phyloP scores from a whole-genome alignment of 108 stramenopile genomes.

The Nitzschia putrida region DNA sequence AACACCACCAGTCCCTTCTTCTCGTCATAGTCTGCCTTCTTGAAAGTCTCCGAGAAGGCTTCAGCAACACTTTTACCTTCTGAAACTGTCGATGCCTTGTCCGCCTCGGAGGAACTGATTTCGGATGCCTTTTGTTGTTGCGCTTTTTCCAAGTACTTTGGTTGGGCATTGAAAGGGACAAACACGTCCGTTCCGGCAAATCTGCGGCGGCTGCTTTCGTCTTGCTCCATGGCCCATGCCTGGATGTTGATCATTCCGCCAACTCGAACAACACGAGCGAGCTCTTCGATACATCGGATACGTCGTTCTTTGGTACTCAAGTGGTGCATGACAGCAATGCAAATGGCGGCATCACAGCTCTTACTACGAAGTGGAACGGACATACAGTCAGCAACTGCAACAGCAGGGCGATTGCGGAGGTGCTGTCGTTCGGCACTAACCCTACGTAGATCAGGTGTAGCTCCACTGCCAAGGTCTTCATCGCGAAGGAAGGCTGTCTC shows the following conservation, averaged over 20 bases:
- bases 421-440: slow-evolving; percentile 51
- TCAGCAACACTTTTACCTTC: slow-evolving; percentile 72
- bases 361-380: slow-evolving; percentile 77
- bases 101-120: not conserved
- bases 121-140: not conserved
- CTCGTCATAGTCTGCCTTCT: slow-evolving; percentile 79
- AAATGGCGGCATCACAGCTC: slow-evolving; percentile 93
- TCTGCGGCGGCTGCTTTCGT: slow-evolving; percentile 67
- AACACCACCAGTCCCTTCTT: slow-evolving; percentile 90
- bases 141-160: slow-evolving; percentile 66
- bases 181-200: slow-evolving; percentile 92
- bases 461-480: slow-evolving; percentile 9
- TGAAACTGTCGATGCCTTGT: slow-evolving; percentile 5
- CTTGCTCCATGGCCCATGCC: slow-evolving; percentile 98
- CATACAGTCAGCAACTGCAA: slow-evolving; percentile 90
- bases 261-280: slow-evolving; percentile 75
- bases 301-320: slow-evolving; percentile 86
- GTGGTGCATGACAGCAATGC: slow-evolving; percentile 99
- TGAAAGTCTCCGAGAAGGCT: slow-evolving; percentile 66
- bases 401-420: slow-evolving; percentile 69
- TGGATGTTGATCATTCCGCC: slow-evolving; percentile 91
- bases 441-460: slow-evolving; percentile 61
- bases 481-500: slow-evolving; percentile 45
- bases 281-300: slow-evolving; percentile 82
- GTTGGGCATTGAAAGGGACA: slow-evolving; percentile 97